Base-by-base conservation (phyloP, 2,329 filamentous ascomycete genomes). In the Sclerotinia sclerotiorum region DNA sequence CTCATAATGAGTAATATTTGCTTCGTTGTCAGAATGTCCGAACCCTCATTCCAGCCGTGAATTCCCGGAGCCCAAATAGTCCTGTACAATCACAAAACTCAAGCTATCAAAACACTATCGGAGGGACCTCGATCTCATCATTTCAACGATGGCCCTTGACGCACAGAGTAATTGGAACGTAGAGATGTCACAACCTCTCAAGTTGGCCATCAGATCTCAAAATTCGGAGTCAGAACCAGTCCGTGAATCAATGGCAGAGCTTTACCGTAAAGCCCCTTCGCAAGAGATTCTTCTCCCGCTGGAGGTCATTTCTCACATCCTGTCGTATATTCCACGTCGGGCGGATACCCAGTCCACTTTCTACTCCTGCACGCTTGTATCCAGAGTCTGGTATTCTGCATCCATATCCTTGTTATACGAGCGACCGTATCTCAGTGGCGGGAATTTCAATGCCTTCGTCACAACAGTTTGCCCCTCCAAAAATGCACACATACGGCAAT, bases 401-500 rank as follows among this genome's bases (percentile, higher is more conserved):
- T 72, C 70, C 35, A 74, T 77, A 39, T 24, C 70, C 5, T 55
- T 65, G 6, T 73, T 78, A 6, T 78, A 78, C 57, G 63, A 70
- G 27, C 71, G 68, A 10, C 77, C 77, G 1, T 71, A 72, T 58
- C 69, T 78, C 15, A 71, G 66, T 29, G 75, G 76, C 3, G 63
- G 68, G 10, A 78, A 78, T 66, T 78, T 78, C 70, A 69, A 72
- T 24, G 46, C 68, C 51, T 78, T 78, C 65, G 74, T 78, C 21
- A 68, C 49, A 6, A 78, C 77, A 3, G 71, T 78, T 11, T 78
- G 77, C 68, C 77, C 77, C 17, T 77, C 77, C 42, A 78, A 78
- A 67, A 78, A 78, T 71, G 77, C 77, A 2, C 75, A 77, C 49
- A 76, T 78, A n/a, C 73, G 73, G 27, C 71, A 72, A 54, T 75